phyloP scores from a whole-genome alignment of 2,329 filamentous ascomycete species.

The Chrysoporthe cubensis region DNA sequence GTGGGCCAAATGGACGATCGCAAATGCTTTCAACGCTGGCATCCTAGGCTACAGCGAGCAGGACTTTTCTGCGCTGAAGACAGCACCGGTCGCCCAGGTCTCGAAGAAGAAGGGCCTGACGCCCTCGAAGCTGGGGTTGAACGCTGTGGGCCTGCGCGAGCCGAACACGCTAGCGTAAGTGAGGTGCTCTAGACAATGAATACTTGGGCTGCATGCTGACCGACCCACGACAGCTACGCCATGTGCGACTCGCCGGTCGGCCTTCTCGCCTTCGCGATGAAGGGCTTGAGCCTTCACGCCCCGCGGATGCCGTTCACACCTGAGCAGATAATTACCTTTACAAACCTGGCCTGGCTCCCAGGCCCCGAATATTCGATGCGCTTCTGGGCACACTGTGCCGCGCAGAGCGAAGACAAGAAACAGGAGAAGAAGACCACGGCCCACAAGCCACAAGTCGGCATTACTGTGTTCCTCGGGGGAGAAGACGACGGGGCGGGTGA shows the following conservation, averaged over 20 bases:
- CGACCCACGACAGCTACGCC: constrained; percentile 47
- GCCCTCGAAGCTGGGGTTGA: constrained; percentile 36
- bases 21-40: constrained; percentile 50
- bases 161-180: constrained; percentile 55
- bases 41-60: constrained; percentile 60
- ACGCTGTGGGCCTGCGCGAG: constrained; percentile 42
- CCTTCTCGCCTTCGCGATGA: constrained; percentile 58
- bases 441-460: constrained; percentile 37
- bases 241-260: constrained; percentile 66
- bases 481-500: constrained; percentile 39
- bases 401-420: constrained; percentile 35
- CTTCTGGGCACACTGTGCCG: constrained; percentile 55
- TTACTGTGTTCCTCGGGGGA: constrained; percentile 53
- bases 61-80: constrained; percentile 51
- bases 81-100: constrained; percentile 30
- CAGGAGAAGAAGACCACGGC: constrained; percentile 8
- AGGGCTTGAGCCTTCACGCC: constrained; percentile 47
- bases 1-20: constrained; percentile 61
- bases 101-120: constrained; percentile 29
- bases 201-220: not conserved
- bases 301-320: constrained; percentile 47
- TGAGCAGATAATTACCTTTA: constrained; percentile 62
- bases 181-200: too few relatives aligned
- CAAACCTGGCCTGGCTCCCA: constrained; percentile 67
- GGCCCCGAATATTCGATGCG: constrained; percentile 65